Evolutionary conservation across 164 flowering plant genomes (phyloP).

Genomic region (Hamamelis virginiana): DNA sequence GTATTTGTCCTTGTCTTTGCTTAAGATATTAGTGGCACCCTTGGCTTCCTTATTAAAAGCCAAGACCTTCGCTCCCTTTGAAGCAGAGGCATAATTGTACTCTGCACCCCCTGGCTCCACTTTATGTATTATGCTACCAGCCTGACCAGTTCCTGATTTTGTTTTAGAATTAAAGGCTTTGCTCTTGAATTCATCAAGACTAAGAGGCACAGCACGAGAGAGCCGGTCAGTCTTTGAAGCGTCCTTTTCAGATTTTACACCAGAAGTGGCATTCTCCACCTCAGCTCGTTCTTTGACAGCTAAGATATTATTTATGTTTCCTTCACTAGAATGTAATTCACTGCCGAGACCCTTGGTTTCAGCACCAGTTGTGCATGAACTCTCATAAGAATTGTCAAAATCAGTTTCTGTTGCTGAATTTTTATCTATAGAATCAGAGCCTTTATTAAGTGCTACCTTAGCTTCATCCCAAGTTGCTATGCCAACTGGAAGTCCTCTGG

Average conservation of each 20-base stretch:
- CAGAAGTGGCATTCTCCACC: slow-evolving; percentile 21
- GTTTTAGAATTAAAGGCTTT: slow-evolving; percentile 59
- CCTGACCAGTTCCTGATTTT: slow-evolving; percentile 43
- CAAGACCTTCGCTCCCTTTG: slow-evolving; percentile 94
- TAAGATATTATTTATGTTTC: slow-evolving; percentile 9
- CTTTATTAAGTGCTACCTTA: slow-evolving; percentile 18
- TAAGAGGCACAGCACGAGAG: slow-evolving; percentile 53
- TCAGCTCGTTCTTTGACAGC: slow-evolving; percentile 26
- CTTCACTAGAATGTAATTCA: slow-evolving; percentile 18
- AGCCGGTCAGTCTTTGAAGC: slow-evolving; percentile 38
- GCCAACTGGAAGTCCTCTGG: slow-evolving; percentile 25
- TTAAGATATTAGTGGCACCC: slow-evolving; percentile 79
- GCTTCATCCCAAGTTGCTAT: slow-evolving; percentile 41
- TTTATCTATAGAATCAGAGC: slow-evolving; percentile 17
- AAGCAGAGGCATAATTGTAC: slow-evolving; percentile 91
- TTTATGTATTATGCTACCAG: slow-evolving; percentile 64
- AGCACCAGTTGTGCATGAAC: slow-evolving; percentile 15
- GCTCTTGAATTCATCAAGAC: slow-evolving; percentile 91
- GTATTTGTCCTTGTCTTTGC: slow-evolving; percentile 91
- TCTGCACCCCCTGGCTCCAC: slow-evolving; percentile 85
- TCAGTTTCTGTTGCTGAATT: slow-evolving; percentile 12
- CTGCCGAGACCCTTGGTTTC: slow-evolving; percentile 7
- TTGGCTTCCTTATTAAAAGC: slow-evolving; percentile 88
- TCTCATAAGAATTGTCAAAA: slow-evolving; percentile 18
- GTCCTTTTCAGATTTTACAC: slow-evolving; percentile 32